Evolutionary conservation across 108 stramenopile genomes (phyloP), one percentile per base, ranked within the genome.

Genomic region (Mayamaea pseudoterrestris): DNA sequence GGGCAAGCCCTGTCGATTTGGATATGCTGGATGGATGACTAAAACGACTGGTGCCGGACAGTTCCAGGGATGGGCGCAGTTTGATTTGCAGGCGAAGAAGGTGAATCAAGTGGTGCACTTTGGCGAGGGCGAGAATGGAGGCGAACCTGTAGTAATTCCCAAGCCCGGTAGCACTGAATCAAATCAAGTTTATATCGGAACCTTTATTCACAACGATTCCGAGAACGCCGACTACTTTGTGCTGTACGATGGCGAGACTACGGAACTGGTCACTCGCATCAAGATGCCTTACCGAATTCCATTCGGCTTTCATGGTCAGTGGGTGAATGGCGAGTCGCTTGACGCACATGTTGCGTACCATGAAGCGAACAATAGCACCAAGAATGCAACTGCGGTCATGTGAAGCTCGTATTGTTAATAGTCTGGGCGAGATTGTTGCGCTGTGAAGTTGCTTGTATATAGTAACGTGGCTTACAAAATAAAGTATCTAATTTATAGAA

Each of bases 181-280:
- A 28, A 12, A 27, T 7, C 27, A 47, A 7, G 12, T 47, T 14
- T 47, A 47, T 28, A 27, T 47, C 11, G 46, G 8, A 14, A 28
- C 46, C 7, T 47, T 47, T 28, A 8, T 47, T 7, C 29, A 47
- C 27, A 28, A 47, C 8, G 7, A 30, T 28, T 6, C 8, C 7
- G 18, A 27, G 9, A 27, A 13, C 7, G 29, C 11, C 12, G n/a
- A 13, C 25, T 28, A 24, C 9, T 47, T 47, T 28, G 46, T 47
- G 11, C 24, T 47, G 46, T 47, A 47, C 24, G 46, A 47, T 7
- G 27, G n/a, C 13, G 46, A 47, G 18, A n/a, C n/a, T n/a, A n/a
- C n/a, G n/a, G 8, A 6, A 28, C 21, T 28, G 6, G 25, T 47
- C 6, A 7, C 29, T 9, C 25, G 25, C 27, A 28, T 47, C 27